Conservation (phyloP, 768 basidiomycete genomes). For the Lactarius indigo region DNA sequence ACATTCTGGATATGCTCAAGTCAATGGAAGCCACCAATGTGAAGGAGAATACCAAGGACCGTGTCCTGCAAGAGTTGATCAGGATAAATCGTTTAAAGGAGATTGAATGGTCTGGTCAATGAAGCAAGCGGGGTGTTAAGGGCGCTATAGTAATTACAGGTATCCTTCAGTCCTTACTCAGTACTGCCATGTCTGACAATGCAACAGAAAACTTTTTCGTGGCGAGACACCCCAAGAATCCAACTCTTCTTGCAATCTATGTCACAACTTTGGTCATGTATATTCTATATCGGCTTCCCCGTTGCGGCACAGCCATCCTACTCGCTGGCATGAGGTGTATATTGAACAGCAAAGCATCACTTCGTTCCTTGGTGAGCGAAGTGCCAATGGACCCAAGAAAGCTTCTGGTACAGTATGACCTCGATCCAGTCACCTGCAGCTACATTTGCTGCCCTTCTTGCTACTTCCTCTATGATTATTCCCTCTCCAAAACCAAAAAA, state of each 20-base stretch:
- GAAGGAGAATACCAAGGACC: not conserved
- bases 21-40: not conserved
- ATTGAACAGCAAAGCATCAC: not conserved
- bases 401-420: not conserved
- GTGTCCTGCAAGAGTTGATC: not conserved
- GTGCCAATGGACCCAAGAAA: too few relatives aligned
- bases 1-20: not conserved
- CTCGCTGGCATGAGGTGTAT: too few relatives aligned
- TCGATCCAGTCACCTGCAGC: not conserved
- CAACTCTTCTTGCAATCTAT: not conserved
- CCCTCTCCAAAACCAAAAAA: not conserved
- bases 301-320: not conserved
- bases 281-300: constrained; percentile 1
- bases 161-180: too few relatives aligned
- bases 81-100: not conserved
- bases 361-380: not conserved
- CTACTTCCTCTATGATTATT: not conserved
- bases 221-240: not conserved
- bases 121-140: not conserved
- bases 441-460: constrained; percentile 10
- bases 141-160: not conserved
- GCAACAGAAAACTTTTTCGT: too few relatives aligned
- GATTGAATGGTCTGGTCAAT: not conserved
- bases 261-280: not conserved
- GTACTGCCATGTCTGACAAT: too few relatives aligned